Evolutionary conservation across 2,329 filamentous ascomycete genomes (phyloP), one percentile per base, ranked within the genome.

Genomic region (Drechslerella dactyloides): DNA sequence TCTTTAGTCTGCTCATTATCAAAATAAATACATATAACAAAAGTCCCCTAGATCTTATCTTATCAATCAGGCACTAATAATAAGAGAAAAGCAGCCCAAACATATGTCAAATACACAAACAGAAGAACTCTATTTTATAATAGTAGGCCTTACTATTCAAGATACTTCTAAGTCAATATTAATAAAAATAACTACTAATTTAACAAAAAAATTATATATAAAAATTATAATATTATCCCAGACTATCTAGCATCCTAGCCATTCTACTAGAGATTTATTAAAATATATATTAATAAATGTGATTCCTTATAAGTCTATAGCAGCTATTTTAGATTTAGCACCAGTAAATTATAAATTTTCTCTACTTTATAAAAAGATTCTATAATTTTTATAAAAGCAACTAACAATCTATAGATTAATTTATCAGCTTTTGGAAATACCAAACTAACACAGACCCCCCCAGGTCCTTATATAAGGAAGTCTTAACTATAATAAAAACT

Each of bases 371-470:
- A n/a, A n/a, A n/a, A n/a, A n/a, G n/a, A 48, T 21, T 48, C 17
- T 19, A 48, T 21, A 10, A 21, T 48, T 15, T 11, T 21, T 4
- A 33, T 8, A 33, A 33, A 33, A 8, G 27, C 27, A 8, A 33
- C 44, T 48, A 21, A 48, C 44, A 19, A 23, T 48, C 44, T 23
- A 11, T 48, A 48, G 44, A 17, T 48, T 48, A 4, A 17, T 48
- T 48, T 21, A 19, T 48, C n/a, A 19, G 19, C 19, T 6, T 48
- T 10, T 48, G n/a, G 7, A 48, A 48, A 17, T 17, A 17, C 44
- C 19, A 15, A 4, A 5, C 19, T 5, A 17, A 48, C 44, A 5
- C 44, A 11, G 27, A 33, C 27, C 19, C 19, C 21, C 44, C 44
- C 15, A 48, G 44, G 17, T 11, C 19, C 4, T 48, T 17, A 4